Conservation (phyloP, 495 filamentous ascomycete species). For the Penicillium dipodomyicola region DNA sequence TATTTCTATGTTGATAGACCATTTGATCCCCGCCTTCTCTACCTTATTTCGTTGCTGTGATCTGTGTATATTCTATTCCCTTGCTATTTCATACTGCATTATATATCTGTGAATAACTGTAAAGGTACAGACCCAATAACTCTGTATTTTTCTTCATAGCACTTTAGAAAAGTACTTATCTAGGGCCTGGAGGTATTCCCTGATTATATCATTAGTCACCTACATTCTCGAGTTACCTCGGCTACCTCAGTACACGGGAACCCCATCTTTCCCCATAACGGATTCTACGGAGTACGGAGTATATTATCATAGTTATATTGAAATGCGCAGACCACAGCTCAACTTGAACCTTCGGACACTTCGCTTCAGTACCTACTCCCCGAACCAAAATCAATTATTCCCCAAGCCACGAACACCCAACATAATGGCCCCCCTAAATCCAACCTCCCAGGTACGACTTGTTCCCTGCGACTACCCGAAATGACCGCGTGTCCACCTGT, state of each 20-base stretch:
- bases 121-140: background rate
- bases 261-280: background rate
- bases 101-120: background rate
- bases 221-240: slow-evolving; percentile 7
- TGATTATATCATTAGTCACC: slow-evolving; percentile 7
- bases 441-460: slow-evolving; percentile 32
- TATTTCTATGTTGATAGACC: slow-evolving; percentile 28
- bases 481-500: slow-evolving; percentile 10
- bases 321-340: background rate
- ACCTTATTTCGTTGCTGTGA: slow-evolving; percentile 8
- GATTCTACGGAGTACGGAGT: background rate
- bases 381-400: background rate
- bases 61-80: slow-evolving; percentile 4
- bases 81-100: background rate
- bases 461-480: slow-evolving; percentile 11
- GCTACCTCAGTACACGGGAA: background rate
- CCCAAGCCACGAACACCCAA: background rate
- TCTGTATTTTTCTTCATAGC: too few relatives aligned
- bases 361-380: background rate
- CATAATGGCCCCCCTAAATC: slow-evolving; percentile 39
- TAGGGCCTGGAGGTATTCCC: background rate
- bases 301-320: background rate
- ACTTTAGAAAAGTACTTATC: too few relatives aligned
- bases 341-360: background rate
- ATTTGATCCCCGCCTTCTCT: slow-evolving; percentile 12